A percentile compares a stretch with the other conserved stretches of the same genome.
Evolutionary conservation across 306 rosid species (phyloP).

Genomic region (Acacia melanoxylon): DNA sequence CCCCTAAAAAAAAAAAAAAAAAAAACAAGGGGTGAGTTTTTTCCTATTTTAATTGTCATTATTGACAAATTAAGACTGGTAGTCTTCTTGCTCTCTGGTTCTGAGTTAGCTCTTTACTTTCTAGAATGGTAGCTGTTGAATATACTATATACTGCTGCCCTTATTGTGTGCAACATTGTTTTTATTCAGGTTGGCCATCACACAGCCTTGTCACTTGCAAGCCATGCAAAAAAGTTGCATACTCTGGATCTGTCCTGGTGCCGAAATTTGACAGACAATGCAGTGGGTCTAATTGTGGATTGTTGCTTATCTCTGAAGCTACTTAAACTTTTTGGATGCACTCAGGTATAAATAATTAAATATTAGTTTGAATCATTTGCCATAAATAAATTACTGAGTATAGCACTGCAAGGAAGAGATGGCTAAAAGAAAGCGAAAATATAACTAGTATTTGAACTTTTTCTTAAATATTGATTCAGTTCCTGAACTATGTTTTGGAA

Average conservation of each 20-base stretch:
- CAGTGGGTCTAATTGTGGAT: conserved; percentile 82
- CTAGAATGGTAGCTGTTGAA: background rate
- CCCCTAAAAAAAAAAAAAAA: too few relatives aligned
- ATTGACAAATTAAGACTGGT: conserved; percentile 18
- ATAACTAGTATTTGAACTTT: background rate
- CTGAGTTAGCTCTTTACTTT: conserved; percentile 6
- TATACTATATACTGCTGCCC: conserved; percentile 3
- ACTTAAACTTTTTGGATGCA: conserved; percentile 83
- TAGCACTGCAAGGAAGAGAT: background rate
- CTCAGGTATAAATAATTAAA: conserved; percentile 61
- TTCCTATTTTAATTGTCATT: background rate
- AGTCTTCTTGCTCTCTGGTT: conserved; percentile 18
- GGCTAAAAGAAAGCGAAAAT: background rate
- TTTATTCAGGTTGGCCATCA: conserved; percentile 67
- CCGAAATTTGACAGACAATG: conserved; percentile 71
- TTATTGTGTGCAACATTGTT: conserved; percentile 28
- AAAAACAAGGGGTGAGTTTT: background rate
- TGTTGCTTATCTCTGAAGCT: conserved; percentile 64
- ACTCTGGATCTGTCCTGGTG: conserved; percentile 89
- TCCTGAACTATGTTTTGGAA: background rate
- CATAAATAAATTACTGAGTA: background rate
- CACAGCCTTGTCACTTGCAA: conserved; percentile 74
- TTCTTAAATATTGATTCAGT: background rate
- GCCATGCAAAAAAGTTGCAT: conserved; percentile 52
- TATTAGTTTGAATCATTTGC: background rate